phyloP scores from a whole-genome alignment of 305 asterid genomes.

The Rubia tinctorum region DNA sequence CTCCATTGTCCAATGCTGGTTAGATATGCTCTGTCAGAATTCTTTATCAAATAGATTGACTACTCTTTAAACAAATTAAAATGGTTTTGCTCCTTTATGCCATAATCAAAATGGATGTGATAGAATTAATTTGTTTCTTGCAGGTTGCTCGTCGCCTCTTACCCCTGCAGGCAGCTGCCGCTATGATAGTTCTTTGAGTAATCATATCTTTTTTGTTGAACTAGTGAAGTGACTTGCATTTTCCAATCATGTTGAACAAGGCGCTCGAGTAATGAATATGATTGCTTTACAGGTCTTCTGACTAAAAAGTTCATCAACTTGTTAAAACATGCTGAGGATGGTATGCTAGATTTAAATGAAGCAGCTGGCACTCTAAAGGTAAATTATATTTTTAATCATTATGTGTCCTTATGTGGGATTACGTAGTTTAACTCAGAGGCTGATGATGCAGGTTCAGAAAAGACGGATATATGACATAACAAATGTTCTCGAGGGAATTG shows the following conservation, averaged over 20 bases:
- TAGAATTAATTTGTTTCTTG: slow-evolving; percentile 20
- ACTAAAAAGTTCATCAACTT: slow-evolving; percentile 77
- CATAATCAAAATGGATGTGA: neutral
- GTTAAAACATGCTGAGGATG: slow-evolving; percentile 91
- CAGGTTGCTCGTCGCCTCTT: slow-evolving; percentile 79
- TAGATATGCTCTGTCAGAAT: slow-evolving; percentile 23
- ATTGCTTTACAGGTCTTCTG: slow-evolving; percentile 66
- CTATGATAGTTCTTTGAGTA: slow-evolving; percentile 91
- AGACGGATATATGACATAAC: slow-evolving; percentile 97
- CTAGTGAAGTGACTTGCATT: neutral
- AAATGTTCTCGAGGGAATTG: slow-evolving; percentile 98
- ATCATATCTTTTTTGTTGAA: slow-evolving; percentile 17
- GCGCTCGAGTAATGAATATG: slow-evolving; percentile 12
- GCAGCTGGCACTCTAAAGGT: slow-evolving; percentile 98
- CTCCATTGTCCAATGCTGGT: slow-evolving; percentile 63
- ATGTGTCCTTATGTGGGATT: neutral
- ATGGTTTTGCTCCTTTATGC: neutral
- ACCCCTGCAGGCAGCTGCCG: slow-evolving; percentile 97
- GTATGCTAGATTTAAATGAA: slow-evolving; percentile 87
- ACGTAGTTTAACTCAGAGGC: slow-evolving; percentile 11
- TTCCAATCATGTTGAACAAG: neutral
- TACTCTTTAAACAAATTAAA: slow-evolving; percentile 9
- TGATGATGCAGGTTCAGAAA: slow-evolving; percentile 79
- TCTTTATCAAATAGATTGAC: neutral
- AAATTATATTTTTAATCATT: slow-evolving; percentile 20